Conservation (phyloP, 2,329 filamentous ascomycete genomes). For the Cercospora canescens region DNA sequence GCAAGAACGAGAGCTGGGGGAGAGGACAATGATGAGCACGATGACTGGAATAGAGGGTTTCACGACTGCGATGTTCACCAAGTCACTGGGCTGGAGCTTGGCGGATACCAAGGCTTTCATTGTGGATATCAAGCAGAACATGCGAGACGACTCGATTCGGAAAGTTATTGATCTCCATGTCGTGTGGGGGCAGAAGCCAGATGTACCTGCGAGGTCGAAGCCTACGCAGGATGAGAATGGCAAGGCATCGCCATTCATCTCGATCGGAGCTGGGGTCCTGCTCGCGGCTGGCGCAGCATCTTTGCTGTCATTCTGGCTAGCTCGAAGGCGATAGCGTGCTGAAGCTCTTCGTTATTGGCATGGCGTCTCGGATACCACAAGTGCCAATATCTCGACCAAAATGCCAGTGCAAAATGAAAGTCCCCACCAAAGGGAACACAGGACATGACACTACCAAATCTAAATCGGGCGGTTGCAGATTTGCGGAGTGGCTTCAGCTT, state of each 20-base stretch:
- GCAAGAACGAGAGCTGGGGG: constrained; percentile 22
- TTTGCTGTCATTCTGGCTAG: neutral
- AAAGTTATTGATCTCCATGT: constrained; percentile 26
- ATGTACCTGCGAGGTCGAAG: neutral
- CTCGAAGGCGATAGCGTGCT: neutral
- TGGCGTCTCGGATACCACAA: no score
- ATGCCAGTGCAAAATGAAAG: no score
- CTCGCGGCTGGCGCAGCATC: constrained; percentile 1
- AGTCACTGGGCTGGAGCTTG: constrained; percentile 28
- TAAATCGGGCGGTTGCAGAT: neutral
- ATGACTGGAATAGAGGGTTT: constrained; percentile 34
- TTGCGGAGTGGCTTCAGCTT: neutral
- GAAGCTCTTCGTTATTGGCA: no score
- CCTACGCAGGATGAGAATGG: neutral
- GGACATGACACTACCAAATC: neutral
- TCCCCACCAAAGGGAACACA: no score
- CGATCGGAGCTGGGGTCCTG: constrained; percentile 8
- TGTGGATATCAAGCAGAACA: constrained; percentile 18
- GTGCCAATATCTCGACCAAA: neutral
- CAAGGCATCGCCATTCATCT: neutral
- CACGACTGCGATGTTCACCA: constrained; percentile 31
- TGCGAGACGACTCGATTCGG: constrained; percentile 19
- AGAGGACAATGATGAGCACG: constrained; percentile 28
- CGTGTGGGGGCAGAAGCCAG: constrained; percentile 20
- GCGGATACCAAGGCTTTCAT: constrained; percentile 29